Evolutionary conservation across 805 yeast genomes (phyloP).

Genomic region (Wickerhamia fluorescens): DNA sequence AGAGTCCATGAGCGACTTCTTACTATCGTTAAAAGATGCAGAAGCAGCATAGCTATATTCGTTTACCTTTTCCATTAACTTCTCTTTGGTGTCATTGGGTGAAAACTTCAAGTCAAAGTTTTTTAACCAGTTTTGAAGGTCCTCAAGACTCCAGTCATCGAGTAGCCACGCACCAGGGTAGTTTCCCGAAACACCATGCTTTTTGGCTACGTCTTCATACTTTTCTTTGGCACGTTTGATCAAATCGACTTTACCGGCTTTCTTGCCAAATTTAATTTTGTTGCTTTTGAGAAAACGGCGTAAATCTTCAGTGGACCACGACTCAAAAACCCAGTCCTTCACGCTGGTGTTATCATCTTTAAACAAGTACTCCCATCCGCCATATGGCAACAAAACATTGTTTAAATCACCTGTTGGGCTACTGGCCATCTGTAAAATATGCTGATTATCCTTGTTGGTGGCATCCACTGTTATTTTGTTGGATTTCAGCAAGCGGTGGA

Average conservation of each 20-base stretch:
- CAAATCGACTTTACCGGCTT: constrained; percentile 32
- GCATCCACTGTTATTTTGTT: constrained; percentile 6
- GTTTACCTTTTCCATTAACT: constrained; percentile 39
- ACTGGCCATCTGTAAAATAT: constrained; percentile 9
- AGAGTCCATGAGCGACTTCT: constrained; percentile 34
- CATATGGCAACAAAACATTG: constrained; percentile 11
- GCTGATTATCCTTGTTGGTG: constrained; percentile 8
- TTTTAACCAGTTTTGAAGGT: constrained; percentile 43
- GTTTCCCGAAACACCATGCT: constrained; percentile 31
- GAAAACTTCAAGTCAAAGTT: constrained; percentile 32
- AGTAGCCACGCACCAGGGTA: constrained; percentile 50
- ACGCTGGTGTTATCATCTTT: constrained; percentile 5
- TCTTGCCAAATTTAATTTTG: constrained; percentile 19
- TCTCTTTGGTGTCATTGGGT: constrained; percentile 36
- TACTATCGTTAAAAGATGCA: constrained; percentile 16
- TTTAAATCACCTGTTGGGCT: constrained; percentile 9
- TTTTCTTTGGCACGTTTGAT: constrained; percentile 34
- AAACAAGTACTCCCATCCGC: constrained; percentile 11
- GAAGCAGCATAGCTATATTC: constrained; percentile 40
- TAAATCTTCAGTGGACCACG: constrained; percentile 35
- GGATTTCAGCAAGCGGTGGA: constrained; percentile 12
- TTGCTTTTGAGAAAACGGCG: constrained; percentile 23
- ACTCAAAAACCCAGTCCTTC: constrained; percentile 42
- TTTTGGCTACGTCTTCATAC: constrained; percentile 31
- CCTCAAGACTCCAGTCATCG: constrained; percentile 45